Evolutionary conservation across 805 yeast genomes (phyloP).

Genomic region (Zygosaccharomyces lentus): DNA sequence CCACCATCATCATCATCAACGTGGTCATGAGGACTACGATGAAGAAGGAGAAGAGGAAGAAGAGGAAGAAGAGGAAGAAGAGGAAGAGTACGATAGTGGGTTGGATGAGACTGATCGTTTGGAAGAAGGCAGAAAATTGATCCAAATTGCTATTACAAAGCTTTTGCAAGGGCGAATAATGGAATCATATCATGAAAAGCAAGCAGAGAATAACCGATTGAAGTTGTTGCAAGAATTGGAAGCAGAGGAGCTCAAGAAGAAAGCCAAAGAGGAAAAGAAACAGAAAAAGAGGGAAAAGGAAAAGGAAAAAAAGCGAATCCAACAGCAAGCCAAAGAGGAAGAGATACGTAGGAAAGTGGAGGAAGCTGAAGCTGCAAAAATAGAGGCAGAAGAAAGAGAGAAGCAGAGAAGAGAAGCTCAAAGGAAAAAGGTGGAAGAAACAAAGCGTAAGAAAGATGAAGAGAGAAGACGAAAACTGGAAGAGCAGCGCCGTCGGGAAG

Average conservation of each 20-base stretch:
- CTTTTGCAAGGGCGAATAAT: constrained; percentile 69
- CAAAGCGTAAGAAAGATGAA: constrained; percentile 37
- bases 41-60: constrained; percentile 17
- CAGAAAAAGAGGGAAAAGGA: constrained; percentile 62
- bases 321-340: constrained; percentile 60
- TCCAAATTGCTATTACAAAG: constrained; percentile 75
- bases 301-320: constrained; percentile 61
- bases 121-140: constrained; percentile 73
- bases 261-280: constrained; percentile 63
- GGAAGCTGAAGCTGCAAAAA: constrained; percentile 47
- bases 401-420: constrained; percentile 39
- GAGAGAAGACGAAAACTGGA: constrained; percentile 39
- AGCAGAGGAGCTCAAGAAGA: constrained; percentile 60
- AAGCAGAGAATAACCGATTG: constrained; percentile 68
- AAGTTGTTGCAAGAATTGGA: constrained; percentile 64
- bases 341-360: constrained; percentile 54
- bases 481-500: constrained; percentile 40
- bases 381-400: constrained; percentile 41
- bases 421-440: constrained; percentile 40
- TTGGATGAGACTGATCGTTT: constrained; percentile 60
- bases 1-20: constrained; percentile 16
- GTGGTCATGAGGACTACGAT: constrained; percentile 16
- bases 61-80: constrained; percentile 17
- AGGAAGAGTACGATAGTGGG: constrained; percentile 34
- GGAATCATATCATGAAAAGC: constrained; percentile 71